Base-by-base conservation (phyloP, 129 eudicot genomes). In the Glebionis coronaria region DNA sequence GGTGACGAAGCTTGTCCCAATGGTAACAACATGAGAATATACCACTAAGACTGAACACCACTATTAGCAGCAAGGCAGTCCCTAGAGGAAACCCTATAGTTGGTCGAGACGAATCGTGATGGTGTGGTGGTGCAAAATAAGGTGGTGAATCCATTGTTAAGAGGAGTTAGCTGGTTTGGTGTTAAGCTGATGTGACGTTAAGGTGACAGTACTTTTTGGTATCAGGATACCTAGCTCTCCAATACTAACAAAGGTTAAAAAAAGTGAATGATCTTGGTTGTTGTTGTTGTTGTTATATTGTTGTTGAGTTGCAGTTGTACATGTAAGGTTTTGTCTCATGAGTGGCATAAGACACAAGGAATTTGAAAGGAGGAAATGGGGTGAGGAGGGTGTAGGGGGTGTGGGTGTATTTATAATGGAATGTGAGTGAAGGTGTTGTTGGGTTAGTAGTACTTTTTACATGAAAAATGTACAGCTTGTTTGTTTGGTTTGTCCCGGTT, bases 21-120 rank as follows among this genome's bases (percentile, higher is more conserved):
- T 90, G 97, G 81, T 90, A 90, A 68, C 95, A 86, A 25, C 97
- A 90, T 23, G 97, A 90, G 80, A 90, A 84, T 51, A 90, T 76
- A 20, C 97, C 97, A 40, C 97, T 90, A 59, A 90, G 65, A 76
- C 85, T 79, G 81, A 90, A 90, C n/a, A 90, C 86, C 68, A 90
- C 79, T 12, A 90, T 71, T 25, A 90, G 25, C 4, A 90, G 88
- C 60, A 90, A 80, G 1, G 95, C 97, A 11, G 97, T 90, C 12
- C 97, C 97, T 11, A 90, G 88, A 0, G 97, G 97, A 49, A 90
- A 90, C 5, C 97, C 91, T 0, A 90, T 81, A 25, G 90, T 84
- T 9, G 97, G 97, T 54, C 87, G 88, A 42, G 94, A 81, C 3
- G 83, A 78, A 54, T 72, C 84, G 44, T 50, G 61, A 42, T 83